Evolutionary conservation across 139 green algal genomes (phyloP).

Genomic region (Picochlorum costavermella): DNA sequence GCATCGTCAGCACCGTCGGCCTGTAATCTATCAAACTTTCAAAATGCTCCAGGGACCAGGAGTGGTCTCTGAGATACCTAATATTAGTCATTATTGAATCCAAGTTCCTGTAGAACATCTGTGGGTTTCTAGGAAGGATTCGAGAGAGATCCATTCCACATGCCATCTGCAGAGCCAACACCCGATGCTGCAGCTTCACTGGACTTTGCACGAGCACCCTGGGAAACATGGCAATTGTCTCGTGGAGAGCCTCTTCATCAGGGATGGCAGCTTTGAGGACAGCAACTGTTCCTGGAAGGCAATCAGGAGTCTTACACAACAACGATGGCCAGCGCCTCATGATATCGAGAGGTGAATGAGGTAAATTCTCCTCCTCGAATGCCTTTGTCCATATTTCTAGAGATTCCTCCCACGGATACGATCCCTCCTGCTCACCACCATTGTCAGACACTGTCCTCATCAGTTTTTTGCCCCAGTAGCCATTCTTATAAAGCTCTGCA

Average conservation of each 20-base stretch:
- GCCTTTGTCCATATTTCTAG: slow-evolving; percentile 3
- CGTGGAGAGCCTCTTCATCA: neutral
- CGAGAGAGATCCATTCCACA: neutral
- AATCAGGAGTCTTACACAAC: neutral
- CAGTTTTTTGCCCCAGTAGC: slow-evolving; percentile 4
- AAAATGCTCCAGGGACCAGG: slow-evolving; percentile 4
- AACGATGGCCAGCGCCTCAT: neutral
- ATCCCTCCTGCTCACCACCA: neutral
- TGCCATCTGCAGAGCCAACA: slow-evolving; percentile 5
- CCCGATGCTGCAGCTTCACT: slow-evolving; percentile 2
- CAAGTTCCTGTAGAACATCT: neutral
- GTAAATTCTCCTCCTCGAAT: slow-evolving; percentile 7
- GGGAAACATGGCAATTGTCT: slow-evolving; percentile 2
- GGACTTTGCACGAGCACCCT: slow-evolving; percentile 4
- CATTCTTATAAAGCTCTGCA: slow-evolving; percentile 8
- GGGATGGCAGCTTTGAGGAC: slow-evolving; percentile 9
- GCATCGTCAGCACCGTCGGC: neutral
- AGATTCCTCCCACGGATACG: neutral
- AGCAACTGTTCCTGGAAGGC: slow-evolving; percentile 4
- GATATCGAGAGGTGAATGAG: neutral
- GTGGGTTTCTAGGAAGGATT: neutral
- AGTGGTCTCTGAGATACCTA: neutral
- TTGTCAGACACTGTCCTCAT: slow-evolving; percentile 4
- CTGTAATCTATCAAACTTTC: neutral
- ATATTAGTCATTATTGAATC: slow-evolving; percentile 11